Conservation (phyloP, 1,284 basidiomycete genomes). For the Irpex lacteus region DNA sequence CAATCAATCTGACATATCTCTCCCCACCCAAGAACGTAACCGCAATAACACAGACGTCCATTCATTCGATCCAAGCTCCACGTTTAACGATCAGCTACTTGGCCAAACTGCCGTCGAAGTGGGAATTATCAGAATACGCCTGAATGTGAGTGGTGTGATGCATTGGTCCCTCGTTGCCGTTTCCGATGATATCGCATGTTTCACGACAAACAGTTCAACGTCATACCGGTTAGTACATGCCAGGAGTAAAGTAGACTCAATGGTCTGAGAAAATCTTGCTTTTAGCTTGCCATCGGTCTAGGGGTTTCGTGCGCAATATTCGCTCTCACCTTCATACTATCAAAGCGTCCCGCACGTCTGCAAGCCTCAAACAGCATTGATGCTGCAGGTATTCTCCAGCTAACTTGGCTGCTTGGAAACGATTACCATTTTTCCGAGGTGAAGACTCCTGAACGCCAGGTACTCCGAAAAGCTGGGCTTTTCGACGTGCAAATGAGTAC, state of each 20-base stretch:
- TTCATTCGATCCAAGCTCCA: not conserved
- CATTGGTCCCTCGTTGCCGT: not conserved
- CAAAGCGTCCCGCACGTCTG: not conserved
- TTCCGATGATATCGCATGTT: too few relatives aligned
- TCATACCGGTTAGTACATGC: not conserved
- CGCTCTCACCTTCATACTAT: not conserved
- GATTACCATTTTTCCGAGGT: not conserved
- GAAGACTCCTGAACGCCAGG: not conserved
- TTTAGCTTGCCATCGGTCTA: not conserved
- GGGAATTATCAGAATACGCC: not conserved
- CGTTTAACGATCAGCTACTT: not conserved
- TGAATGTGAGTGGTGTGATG: not conserved
- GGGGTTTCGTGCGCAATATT: not conserved
- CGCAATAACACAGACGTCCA: not conserved
- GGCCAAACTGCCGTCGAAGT: not conserved
- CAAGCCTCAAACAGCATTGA: not conserved
- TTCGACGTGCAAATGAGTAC: not conserved
- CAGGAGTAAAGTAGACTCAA: not conserved
- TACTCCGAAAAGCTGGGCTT: not conserved
- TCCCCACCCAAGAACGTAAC: not conserved
- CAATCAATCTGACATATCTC: not conserved
- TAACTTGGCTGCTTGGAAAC: slow-evolving; percentile 5
- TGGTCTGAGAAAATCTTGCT: not conserved
- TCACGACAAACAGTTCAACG: not conserved
- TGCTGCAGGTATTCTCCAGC: slow-evolving; percentile 1